Percentiles rank a stretch among this genome's conserved stretches.
Conservation (phyloP, 495 filamentous ascomycete species). For the Penicillium robsamsonii region DNA sequence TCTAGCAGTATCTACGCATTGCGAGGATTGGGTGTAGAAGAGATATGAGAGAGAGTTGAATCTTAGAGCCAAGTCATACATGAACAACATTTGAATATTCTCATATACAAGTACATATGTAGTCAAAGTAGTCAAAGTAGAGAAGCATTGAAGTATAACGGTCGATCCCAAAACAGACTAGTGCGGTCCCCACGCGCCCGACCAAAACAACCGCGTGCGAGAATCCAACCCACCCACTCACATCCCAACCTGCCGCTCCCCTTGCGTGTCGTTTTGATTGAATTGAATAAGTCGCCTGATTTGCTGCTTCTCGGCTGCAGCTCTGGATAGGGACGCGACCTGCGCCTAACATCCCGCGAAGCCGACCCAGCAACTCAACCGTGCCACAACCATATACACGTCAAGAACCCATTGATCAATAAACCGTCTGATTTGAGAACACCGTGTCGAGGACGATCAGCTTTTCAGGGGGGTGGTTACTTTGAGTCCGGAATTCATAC, state of each 20-base stretch:
- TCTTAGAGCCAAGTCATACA: not conserved
- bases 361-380: constrained; percentile 2
- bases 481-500: not conserved
- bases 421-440: not conserved
- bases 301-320: not conserved
- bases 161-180: constrained; percentile 38
- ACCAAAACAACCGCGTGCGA: constrained; percentile 53
- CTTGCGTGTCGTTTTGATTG: constrained; percentile 12
- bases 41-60: not conserved
- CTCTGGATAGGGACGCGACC: constrained; percentile 8
- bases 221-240: constrained; percentile 32
- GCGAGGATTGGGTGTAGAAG: constrained; percentile 6
- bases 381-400: constrained; percentile 9
- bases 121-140: not conserved
- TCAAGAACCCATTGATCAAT: not conserved
- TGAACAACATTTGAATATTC: not conserved
- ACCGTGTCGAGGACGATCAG: not conserved
- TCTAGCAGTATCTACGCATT: constrained; percentile 25
- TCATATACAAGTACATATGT: not conserved
- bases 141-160: constrained; percentile 7
- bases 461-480: not conserved
- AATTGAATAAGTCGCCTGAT: constrained; percentile 5
- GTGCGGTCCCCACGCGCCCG: constrained; percentile 44
- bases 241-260: constrained; percentile 24
- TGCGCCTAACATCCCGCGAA: constrained; percentile 13